Base-by-base conservation (phyloP, 176 grass and related monocot species). In the Musa troglodytarum region DNA sequence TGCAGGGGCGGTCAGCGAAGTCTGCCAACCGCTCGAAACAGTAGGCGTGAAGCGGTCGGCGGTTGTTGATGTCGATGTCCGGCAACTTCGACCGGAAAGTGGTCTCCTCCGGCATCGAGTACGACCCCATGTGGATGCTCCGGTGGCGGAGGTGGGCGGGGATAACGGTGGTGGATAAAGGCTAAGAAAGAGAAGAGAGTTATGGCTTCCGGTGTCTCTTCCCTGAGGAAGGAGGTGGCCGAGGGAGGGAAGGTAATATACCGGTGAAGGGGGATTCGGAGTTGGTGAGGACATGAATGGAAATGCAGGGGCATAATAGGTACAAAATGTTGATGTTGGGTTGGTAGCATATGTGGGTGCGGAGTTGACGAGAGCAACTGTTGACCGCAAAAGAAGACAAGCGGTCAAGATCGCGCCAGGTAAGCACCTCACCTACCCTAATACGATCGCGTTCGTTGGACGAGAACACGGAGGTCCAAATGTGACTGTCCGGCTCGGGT, bases 51-150 rank as follows among this genome's bases (percentile, higher is more conserved):
- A 99, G 90, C 4, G 90, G 52, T 10, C 85, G 82, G 82, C 89
- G 65, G 28, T 72, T 77, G n/a, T 86, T 82, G 80, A 99, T 99
- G 74, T 88, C 78, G 65, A 99, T 99, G 79, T 91, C 90, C 2
- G 95, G 88, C 21, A 94, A 82, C 83, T 84, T 93, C 21, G 94
- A 98, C 63, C 88, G 88, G 86, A 88, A 98, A 59, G 85, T 78
- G 22, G 58, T 49, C 25, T 84, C 81, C 26, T 80, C 52, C 1
- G 15, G 49, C 10, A 75, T 14, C 22, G 77, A 70, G 49, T 51
- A n/a, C 17, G 68, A 70, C 9, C 68, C 68, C 68, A 70, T 65
- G 22, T 50, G 67, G 28, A 2, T 8, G 43, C 28, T 16, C 3
- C 13, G 0, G 28, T 11, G 10, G 63, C 1, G 11, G 53, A 14